Evolutionary conservation across 768 basidiomycete species (phyloP).

Genomic region (Lentinula sp.): DNA sequence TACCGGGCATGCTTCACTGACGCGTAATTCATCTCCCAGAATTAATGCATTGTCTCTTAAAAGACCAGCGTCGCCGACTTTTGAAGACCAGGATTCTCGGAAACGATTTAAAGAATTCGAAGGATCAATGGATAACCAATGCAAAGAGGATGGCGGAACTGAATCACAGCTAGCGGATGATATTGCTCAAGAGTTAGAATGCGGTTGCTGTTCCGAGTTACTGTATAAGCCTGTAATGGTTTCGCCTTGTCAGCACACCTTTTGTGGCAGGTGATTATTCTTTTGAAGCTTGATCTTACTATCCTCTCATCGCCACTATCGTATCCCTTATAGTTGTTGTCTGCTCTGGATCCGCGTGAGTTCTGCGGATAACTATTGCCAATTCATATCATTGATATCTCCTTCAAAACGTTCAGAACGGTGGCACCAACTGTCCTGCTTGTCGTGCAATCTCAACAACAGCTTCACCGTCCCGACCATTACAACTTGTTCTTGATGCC

Average conservation of each 20-base stretch:
- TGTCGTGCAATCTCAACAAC: slow-evolving; percentile 67
- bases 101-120: slow-evolving; percentile 49
- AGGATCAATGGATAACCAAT: background rate
- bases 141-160: slow-evolving; percentile 11
- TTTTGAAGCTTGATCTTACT: slow-evolving; percentile 2
- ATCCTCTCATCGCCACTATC: slow-evolving; percentile 4
- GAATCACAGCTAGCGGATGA: slow-evolving; percentile 42
- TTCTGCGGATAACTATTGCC: slow-evolving; percentile 11
- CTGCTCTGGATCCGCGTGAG: slow-evolving; percentile 80
- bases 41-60: slow-evolving; percentile 30
- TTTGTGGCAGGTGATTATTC: slow-evolving; percentile 69
- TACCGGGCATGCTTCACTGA: slow-evolving; percentile 9
- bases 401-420: slow-evolving; percentile 46
- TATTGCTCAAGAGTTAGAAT: slow-evolving; percentile 71
- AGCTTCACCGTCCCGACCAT: slow-evolving; percentile 65
- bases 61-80: slow-evolving; percentile 57
- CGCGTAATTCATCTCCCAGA: background rate
- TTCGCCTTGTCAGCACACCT: slow-evolving; percentile 84
- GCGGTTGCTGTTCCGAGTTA: slow-evolving; percentile 80
- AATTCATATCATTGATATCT: background rate
- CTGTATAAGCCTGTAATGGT: slow-evolving; percentile 81
- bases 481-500: slow-evolving; percentile 69
- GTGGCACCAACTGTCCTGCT: slow-evolving; percentile 79
- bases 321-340: slow-evolving; percentile 53
- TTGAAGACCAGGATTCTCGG: slow-evolving; percentile 39